phyloP scores from a whole-genome alignment of 306 rosid species.

The Datisca glomerata region DNA sequence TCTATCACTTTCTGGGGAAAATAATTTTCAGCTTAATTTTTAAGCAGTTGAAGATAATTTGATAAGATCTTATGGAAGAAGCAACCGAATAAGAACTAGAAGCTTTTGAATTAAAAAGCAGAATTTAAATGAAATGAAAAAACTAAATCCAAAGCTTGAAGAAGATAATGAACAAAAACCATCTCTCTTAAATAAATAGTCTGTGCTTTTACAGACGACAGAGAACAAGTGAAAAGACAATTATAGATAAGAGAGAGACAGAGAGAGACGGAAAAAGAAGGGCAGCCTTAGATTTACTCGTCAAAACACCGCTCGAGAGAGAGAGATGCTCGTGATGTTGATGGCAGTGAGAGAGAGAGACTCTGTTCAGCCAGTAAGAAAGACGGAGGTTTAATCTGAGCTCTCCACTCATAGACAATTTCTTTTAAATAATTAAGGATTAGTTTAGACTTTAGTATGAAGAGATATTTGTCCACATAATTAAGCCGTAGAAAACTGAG shows the following conservation, averaged over 20 bases:
- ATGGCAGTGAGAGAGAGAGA: too few species aligned
- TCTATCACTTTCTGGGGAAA: conserved; percentile 16
- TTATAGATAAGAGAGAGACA: neutral
- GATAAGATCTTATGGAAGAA: conserved; percentile 87
- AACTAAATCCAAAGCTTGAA: neutral
- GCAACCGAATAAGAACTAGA: conserved; percentile 21
- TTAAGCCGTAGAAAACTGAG: too few species aligned
- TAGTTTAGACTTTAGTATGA: too few species aligned
- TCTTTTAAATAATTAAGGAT: too few species aligned
- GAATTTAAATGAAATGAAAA: conserved; percentile 18
- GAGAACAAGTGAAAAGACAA: neutral
- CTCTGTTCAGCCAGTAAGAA: too few species aligned
- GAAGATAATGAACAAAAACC: neutral
- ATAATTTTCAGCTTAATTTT: conserved; percentile 35
- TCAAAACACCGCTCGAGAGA: too few species aligned
- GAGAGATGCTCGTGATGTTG: too few species aligned
- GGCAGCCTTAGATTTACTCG: too few species aligned
- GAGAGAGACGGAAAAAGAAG: too few species aligned
- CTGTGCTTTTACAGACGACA: neutral
- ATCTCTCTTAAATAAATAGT: neutral
- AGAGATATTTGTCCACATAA: too few species aligned
- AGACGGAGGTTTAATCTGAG: too few species aligned
- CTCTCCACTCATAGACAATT: too few species aligned
- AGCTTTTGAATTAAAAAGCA: neutral
- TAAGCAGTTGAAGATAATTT: conserved; percentile 36